phyloP scores from a whole-genome alignment of 306 rosid species.

The Pterocarpus santalinus region DNA sequence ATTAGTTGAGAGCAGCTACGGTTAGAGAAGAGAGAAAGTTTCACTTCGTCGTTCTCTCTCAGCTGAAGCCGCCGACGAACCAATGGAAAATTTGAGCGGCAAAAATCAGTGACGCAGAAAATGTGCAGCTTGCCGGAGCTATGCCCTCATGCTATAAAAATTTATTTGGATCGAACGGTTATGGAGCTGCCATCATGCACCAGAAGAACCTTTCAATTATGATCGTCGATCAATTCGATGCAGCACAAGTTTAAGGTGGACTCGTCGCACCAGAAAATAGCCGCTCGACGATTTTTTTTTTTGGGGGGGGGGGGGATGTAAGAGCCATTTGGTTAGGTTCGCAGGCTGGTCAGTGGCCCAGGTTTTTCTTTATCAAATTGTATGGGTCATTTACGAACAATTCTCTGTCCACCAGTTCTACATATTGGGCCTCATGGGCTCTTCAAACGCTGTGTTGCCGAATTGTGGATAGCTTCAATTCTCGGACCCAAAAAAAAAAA shows the following conservation, averaged over 20 bases:
- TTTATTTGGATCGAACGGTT: conserved; percentile 34
- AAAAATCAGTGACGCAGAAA: conserved; percentile 3
- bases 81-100: conserved; percentile 47
- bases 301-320: too few species aligned
- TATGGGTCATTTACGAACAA: neutral
- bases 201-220: neutral
- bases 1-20: conserved; percentile 1
- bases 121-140: neutral
- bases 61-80: conserved; percentile 40
- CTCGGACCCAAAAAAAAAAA: neutral
- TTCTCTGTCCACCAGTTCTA: neutral
- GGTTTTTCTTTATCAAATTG: neutral
- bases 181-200: neutral
- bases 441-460: neutral
- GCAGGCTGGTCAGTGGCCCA: neutral
- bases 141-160: conserved; percentile 14
- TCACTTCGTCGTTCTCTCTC: conserved; percentile 28
- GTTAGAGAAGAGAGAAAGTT: conserved; percentile 7
- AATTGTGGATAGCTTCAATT: too few species aligned
- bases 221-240: neutral
- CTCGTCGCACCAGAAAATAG: neutral
- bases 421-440: neutral
- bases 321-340: neutral
- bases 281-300: neutral
- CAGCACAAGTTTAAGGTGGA: neutral